phyloP scores from a whole-genome alignment of 768 basidiomycete species.

The Trametes sanguinea region DNA sequence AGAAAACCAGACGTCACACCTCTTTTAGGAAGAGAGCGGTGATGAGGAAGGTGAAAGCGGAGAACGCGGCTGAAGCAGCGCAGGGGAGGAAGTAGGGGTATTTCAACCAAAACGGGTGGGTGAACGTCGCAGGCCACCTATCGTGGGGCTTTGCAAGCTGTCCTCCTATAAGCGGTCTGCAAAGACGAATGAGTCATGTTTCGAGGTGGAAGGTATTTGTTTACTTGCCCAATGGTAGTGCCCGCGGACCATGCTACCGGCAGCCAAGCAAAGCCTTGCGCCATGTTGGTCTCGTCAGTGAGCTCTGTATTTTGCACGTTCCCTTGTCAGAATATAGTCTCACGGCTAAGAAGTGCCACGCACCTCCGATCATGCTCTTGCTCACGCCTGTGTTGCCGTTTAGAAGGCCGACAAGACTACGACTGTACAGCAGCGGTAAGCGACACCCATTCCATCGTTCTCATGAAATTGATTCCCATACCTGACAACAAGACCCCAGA shows the following conservation, averaged over 20 bases:
- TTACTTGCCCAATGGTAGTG: slow-evolving; percentile 32
- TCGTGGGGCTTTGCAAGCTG: slow-evolving; percentile 37
- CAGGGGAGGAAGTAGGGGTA: slow-evolving; percentile 43
- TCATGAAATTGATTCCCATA: neutral
- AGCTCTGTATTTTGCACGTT: slow-evolving; percentile 28
- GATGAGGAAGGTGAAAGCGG: slow-evolving; percentile 30
- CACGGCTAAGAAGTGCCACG: neutral
- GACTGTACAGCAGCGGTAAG: slow-evolving; percentile 38
- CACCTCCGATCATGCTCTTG: slow-evolving; percentile 62
- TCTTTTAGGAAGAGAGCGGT: slow-evolving; percentile 35
- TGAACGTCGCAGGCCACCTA: slow-evolving; percentile 35
- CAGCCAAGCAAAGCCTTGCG: slow-evolving; percentile 34
- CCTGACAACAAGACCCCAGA: slow-evolving; percentile 33
- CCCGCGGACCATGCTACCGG: slow-evolving; percentile 36
- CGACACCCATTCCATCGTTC: too few relatives aligned
- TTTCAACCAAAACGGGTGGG: slow-evolving; percentile 32
- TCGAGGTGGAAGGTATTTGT: too few relatives aligned
- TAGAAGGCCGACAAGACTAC: slow-evolving; percentile 68
- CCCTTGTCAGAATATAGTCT: neutral
- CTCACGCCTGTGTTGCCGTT: slow-evolving; percentile 75
- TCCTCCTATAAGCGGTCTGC: slow-evolving; percentile 38
- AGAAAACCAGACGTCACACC: slow-evolving; percentile 22
- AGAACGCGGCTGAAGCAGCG: slow-evolving; percentile 31
- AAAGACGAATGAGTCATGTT: neutral
- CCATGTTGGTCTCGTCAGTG: slow-evolving; percentile 39